Conservation (phyloP, 345 rosid genomes). For the Eucalyptus marginata region DNA sequence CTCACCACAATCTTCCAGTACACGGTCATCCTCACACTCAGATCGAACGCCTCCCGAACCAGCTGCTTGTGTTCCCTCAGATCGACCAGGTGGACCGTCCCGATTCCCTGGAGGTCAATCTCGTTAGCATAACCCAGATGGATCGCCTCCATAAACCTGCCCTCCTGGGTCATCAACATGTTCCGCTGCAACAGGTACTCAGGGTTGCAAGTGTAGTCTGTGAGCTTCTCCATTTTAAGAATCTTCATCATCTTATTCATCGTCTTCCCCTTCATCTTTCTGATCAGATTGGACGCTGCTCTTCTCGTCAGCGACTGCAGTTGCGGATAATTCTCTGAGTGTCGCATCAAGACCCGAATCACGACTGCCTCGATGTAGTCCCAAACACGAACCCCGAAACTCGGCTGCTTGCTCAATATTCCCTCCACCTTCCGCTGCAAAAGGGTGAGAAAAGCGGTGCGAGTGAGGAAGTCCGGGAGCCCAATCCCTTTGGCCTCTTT, state of each 20-base stretch:
- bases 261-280: conserved; percentile 14
- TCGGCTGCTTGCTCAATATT: too few relatives aligned
- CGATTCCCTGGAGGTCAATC: not conserved
- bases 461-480: conserved; percentile 20
- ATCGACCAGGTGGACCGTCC: rapidly evolving
- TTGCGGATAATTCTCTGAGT: conserved; percentile 1
- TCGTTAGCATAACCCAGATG: too few relatives aligned
- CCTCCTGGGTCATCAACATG: not conserved
- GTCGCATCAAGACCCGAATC: not conserved
- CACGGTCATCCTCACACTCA: conserved; percentile 8
- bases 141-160: not conserved
- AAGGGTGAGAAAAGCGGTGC: not conserved
- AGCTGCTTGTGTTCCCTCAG: not conserved
- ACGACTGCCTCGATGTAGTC: conserved; percentile 5
- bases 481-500: conserved; percentile 16
- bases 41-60: conserved; percentile 3
- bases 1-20: conserved; percentile 16
- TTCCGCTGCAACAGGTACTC: conserved; percentile 3
- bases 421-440: conserved; percentile 1
- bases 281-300: conserved; percentile 5
- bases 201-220: not conserved
- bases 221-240: conserved; percentile 21
- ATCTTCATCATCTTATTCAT: conserved; percentile 6
- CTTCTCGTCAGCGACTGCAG: not conserved
- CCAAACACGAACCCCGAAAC: not conserved